Percentiles rank a stretch among this genome's conserved stretches.
Conservation (phyloP, 148 eudicot genomes). For the Camellia lanceoleosa region DNA sequence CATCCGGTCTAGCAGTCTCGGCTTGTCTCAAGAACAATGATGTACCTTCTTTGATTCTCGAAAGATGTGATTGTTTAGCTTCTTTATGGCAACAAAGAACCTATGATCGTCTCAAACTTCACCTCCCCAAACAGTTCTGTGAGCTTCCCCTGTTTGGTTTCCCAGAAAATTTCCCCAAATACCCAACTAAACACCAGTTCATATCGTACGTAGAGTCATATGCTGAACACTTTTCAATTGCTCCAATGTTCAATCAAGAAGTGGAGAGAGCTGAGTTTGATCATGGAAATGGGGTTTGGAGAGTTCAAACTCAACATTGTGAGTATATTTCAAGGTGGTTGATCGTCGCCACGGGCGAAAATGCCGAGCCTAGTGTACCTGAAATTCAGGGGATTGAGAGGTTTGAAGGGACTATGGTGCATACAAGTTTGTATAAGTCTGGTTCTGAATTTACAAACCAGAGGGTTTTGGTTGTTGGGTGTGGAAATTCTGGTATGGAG, state of each 20-base stretch:
- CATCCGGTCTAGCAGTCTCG: conserved; percentile 81
- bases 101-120: conserved; percentile 85
- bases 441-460: conserved; percentile 48
- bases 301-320: conserved; percentile 38
- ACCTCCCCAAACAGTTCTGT: conserved; percentile 79
- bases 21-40: conserved; percentile 66
- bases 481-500: conserved; percentile 99
- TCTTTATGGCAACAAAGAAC: conserved; percentile 84
- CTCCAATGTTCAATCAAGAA: conserved; percentile 52
- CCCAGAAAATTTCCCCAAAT: conserved; percentile 67
- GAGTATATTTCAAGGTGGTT: conserved; percentile 63
- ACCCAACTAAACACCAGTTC: conserved; percentile 74
- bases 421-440: conserved; percentile 66
- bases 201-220: conserved; percentile 72
- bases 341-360: conserved; percentile 89
- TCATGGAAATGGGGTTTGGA: conserved; percentile 35
- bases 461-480: conserved; percentile 80
- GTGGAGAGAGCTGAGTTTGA: conserved; percentile 59
- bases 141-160: conserved; percentile 69
- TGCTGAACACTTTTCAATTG: conserved; percentile 52
- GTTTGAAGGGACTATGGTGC: conserved; percentile 59
- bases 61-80: conserved; percentile 79
- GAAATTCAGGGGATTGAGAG: conserved; percentile 67
- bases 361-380: conserved; percentile 80
- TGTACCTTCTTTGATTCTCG: conserved; percentile 65